Base-by-base conservation (phyloP, 371 early-diverging fungal species). In the Entomophthora muscae region DNA sequence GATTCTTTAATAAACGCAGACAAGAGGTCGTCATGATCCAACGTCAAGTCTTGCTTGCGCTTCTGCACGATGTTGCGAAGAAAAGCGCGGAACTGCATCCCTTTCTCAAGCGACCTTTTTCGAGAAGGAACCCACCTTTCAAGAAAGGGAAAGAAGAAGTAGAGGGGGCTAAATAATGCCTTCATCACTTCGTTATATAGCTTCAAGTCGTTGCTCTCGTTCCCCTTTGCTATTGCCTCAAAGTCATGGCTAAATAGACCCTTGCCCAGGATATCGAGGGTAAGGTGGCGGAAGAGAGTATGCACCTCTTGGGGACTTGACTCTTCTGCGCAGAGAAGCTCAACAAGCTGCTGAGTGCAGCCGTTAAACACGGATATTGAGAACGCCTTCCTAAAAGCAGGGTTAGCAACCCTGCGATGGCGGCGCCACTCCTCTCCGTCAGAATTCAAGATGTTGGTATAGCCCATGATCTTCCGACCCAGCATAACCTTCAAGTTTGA, bases 111-210 rank as follows among this genome's bases (percentile, higher is more conserved):
- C 3, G 10, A 17, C 21, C 12, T 55, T 55, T 5, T 5, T 3
- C 55, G 55, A 10, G 24, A 23, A 23, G 55, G 55, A 3, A 55
- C 55, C 27, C n/a, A 23, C 5, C 21, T 55, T 55, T 55, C 55
- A 3, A 55, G 21, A 23, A 55, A 23, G 3, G 55, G 55, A 27
- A 55, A 55, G 5, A 55, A 10, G 21, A 55, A 10, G 55, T 5
- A 55, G n/a, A 55, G 3, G 3, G 55, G 32, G 58, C 74, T 13
- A 57, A 42, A 22, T 61, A 67, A 26, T n/a, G 26, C 0, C 67
- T 71, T 65, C 64, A 65, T 0, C 65, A 71, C 33, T 73, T 79
- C 0, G 64, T 84, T 1, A 54, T 62, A 22, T 87, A 86, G 86
- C 67, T 89, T 3, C 55, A 55, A 55, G 27, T 55, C 26, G 21